phyloP scores from a whole-genome alignment of 768 basidiomycete genomes.

The Leccinum imitatum region DNA sequence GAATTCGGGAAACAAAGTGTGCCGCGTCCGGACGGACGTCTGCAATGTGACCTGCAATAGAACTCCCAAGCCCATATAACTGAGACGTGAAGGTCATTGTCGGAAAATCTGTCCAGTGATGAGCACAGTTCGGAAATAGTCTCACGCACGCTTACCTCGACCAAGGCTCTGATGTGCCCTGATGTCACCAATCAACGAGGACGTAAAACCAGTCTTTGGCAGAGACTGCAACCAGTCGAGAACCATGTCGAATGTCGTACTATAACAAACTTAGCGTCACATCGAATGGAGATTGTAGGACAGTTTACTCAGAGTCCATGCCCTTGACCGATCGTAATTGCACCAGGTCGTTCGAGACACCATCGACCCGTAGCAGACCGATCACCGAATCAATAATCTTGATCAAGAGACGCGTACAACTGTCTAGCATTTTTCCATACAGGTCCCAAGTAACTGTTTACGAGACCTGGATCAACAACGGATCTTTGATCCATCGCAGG shows the following conservation, averaged over 20 bases:
- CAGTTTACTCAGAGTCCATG: slow-evolving; percentile 42
- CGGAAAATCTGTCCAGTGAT: slow-evolving; percentile 30
- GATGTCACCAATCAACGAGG: slow-evolving; percentile 24
- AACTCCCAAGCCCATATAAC: slow-evolving; percentile 42
- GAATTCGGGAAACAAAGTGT: slow-evolving; percentile 16
- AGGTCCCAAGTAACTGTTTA: slow-evolving; percentile 56
- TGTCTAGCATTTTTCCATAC: slow-evolving; percentile 46
- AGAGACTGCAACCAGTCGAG: slow-evolving; percentile 28
- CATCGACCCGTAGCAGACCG: slow-evolving; percentile 30
- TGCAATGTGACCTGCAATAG: slow-evolving; percentile 26
- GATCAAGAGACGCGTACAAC: slow-evolving; percentile 42
- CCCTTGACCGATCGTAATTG: slow-evolving; percentile 34
- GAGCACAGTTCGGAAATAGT: not conserved
- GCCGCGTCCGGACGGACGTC: slow-evolving; percentile 8
- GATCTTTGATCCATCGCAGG: not conserved
- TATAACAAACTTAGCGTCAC: slow-evolving; percentile 10
- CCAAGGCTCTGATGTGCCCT: slow-evolving; percentile 25
- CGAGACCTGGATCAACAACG: slow-evolving; percentile 1
- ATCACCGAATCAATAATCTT: slow-evolving; percentile 31
- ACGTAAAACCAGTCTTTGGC: slow-evolving; percentile 16
- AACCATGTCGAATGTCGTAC: slow-evolving; percentile 25
- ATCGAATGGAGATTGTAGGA: not conserved
- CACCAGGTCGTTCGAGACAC: slow-evolving; percentile 31
- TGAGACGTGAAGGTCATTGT: slow-evolving; percentile 49
- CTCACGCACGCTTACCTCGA: slow-evolving; percentile 21